Evolutionary conservation across 495 filamentous ascomycete species (phyloP), one percentile per base, ranked within the genome.

Genomic region (Penicillium chermesinum): DNA sequence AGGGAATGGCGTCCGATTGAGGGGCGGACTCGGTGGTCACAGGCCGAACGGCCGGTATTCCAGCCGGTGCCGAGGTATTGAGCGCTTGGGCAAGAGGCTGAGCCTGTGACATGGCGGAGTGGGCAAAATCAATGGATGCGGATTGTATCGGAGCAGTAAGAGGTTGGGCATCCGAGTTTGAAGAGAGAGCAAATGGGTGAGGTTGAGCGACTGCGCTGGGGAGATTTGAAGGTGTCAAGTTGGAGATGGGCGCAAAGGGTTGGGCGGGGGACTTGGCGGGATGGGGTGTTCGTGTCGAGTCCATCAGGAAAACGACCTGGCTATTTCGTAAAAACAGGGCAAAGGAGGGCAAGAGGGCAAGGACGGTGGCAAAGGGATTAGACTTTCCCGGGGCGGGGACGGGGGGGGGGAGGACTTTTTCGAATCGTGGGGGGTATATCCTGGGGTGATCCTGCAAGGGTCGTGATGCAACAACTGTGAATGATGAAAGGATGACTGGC

Each of bases 221-320:
- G 25, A 54, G 51, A 27, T 36, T 44, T 40, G 38, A 9, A 7
- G 59, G 49, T 10, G 50, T 30, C 19, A 41, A 15, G 38, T 58
- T 32, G 13, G 46, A 49, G n/a, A 50, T 44, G 9, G 60, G 20
- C 27, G 52, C 16, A 15, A 58, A 48, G 37, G 51, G 38, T 32
- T 54, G 41, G 33, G 38, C 19, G 38, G 57, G 47, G 47, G 44
- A 17, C 30, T 58, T 51, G 30, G 53, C 18, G 32, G 53, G 36
- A 51, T 48, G 52, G 37, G 46, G 15, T 44, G 59, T 41, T 50
- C 42, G 53, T 14, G 52, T 56, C 19, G 56, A 44, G 37, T 62
- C 53, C 59, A 62, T 62, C 32, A 19, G 44, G 30, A 15, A 7
- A 43, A 14, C 12, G 17, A 7, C 30, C 35, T n/a, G n/a, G n/a